phyloP scores from a whole-genome alignment of 108 stramenopile genomes.

The Cyclotella baltica region DNA sequence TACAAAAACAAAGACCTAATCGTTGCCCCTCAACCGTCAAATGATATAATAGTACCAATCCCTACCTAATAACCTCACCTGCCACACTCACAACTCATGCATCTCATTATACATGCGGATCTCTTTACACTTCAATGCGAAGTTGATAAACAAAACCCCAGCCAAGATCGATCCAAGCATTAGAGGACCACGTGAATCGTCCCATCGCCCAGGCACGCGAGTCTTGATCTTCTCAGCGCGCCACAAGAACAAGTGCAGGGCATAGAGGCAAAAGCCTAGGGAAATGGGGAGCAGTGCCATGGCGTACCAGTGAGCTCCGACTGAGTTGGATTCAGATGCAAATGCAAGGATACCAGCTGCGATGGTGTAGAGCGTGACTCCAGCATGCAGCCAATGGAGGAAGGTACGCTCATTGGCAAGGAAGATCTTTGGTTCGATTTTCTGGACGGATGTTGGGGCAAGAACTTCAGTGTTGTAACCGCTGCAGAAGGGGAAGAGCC shows the following conservation, averaged over 20 bases:
- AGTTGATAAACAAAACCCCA: slow-evolving; percentile 76
- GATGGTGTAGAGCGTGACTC: slow-evolving; percentile 83
- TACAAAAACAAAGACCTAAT: not conserved
- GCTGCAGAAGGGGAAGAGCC: slow-evolving; percentile 84
- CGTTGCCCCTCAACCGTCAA: not conserved
- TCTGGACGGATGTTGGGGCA: slow-evolving; percentile 91
- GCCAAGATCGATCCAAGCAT: slow-evolving; percentile 72
- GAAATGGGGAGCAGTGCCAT: slow-evolving; percentile 80
- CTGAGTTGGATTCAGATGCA: slow-evolving; percentile 61
- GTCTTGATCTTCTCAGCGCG: slow-evolving; percentile 84
- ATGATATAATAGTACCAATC: not conserved
- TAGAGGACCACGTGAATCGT: slow-evolving; percentile 89
- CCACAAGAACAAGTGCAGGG: slow-evolving; percentile 85
- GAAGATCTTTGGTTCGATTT: slow-evolving; percentile 98
- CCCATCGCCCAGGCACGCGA: slow-evolving; percentile 90
- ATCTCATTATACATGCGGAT: slow-evolving; percentile 40
- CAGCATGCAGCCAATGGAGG: slow-evolving; percentile 93
- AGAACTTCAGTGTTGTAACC: slow-evolving; percentile 68
- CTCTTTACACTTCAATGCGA: slow-evolving; percentile 66
- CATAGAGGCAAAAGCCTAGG: slow-evolving; percentile 85
- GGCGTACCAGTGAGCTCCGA: slow-evolving; percentile 80
- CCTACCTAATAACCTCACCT: not conserved
- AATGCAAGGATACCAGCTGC: slow-evolving; percentile 87
- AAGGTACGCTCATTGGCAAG: slow-evolving; percentile 98
- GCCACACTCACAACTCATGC: slow-evolving; percentile 11